A percentile compares a stretch with the other conserved stretches of the same genome.
Conservation (phyloP, 805 yeast species). For the Tetrapisispora phaffii region DNA sequence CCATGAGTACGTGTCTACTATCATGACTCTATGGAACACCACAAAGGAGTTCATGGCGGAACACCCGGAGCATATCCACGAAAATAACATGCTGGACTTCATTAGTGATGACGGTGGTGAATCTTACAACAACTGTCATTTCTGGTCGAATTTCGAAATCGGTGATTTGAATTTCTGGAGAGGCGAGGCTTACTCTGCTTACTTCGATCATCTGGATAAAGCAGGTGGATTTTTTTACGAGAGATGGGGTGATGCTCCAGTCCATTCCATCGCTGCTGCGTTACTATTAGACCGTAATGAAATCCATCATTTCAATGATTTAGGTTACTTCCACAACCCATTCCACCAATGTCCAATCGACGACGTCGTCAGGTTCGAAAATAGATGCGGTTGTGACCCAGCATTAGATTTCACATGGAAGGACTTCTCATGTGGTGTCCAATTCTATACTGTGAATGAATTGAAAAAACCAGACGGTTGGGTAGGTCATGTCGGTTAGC, state of each 20-base stretch:
- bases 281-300: constrained; percentile 55
- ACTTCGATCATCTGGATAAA: constrained; percentile 57
- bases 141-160: constrained; percentile 82
- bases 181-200: constrained; percentile 55
- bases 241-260: constrained; percentile 91
- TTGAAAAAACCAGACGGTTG: constrained; percentile 52
- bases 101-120: constrained; percentile 61
- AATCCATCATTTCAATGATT: constrained; percentile 67
- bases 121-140: constrained; percentile 77
- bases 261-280: constrained; percentile 72
- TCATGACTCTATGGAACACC: constrained; percentile 68
- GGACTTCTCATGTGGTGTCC: constrained; percentile 58
- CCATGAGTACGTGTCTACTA: constrained; percentile 62
- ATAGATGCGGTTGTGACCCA: constrained; percentile 68
- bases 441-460: constrained; percentile 45
- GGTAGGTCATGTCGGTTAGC: constrained; percentile 32
- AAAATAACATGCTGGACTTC: constrained; percentile 59
- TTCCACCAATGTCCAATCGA: constrained; percentile 69
- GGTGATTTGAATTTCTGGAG: constrained; percentile 69
- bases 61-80: constrained; percentile 49
- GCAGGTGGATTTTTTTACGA: constrained; percentile 81
- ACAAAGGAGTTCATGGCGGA: constrained; percentile 53
- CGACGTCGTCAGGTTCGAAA: constrained; percentile 41
- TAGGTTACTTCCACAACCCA: constrained; percentile 75
- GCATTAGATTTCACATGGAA: constrained; percentile 66